These are phyloP conservation scores for Botrytis cinerea DNA, from an alignment of 2,329 filamentous ascomycete species.

Conservation along the genomic window DNA sequence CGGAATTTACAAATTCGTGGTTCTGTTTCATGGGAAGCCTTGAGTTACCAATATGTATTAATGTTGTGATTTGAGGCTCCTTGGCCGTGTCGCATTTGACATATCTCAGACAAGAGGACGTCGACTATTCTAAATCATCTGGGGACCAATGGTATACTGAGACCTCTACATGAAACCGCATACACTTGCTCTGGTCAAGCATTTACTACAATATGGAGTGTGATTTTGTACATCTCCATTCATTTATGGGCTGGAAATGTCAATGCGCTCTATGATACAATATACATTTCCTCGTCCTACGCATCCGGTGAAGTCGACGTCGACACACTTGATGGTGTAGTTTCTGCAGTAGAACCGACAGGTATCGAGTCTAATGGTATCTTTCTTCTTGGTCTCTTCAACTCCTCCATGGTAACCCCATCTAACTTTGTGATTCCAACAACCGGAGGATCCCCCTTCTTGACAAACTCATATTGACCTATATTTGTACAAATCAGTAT, in stretches of 20 bases:
- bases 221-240: slow-evolving; percentile 14
- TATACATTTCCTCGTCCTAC: slow-evolving; percentile 28
- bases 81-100: neutral
- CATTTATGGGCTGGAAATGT: neutral
- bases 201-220: neutral
- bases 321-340: slow-evolving; percentile 31
- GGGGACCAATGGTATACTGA: neutral
- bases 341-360: slow-evolving; percentile 27
- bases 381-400: slow-evolving; percentile 74
- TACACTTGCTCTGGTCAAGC: no score
- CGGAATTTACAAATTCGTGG: neutral
- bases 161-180: neutral
- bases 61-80: neutral
- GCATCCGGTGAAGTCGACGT: slow-evolving; percentile 36
- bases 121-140: neutral
- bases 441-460: slow-evolving; percentile 84
- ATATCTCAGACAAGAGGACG: neutral
- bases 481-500: slow-evolving; percentile 34
- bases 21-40: neutral
- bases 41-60: neutral
- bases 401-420: slow-evolving; percentile 76
- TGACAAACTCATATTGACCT: slow-evolving; percentile 91
- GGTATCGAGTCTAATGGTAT: slow-evolving; percentile 36
- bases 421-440: slow-evolving; percentile 91
- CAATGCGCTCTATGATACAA: slow-evolving; percentile 21